These are phyloP conservation scores for Conoideocrella luteorostrata DNA, from an alignment of 2,329 filamentous ascomycete species.

Conservation along the genomic window DNA sequence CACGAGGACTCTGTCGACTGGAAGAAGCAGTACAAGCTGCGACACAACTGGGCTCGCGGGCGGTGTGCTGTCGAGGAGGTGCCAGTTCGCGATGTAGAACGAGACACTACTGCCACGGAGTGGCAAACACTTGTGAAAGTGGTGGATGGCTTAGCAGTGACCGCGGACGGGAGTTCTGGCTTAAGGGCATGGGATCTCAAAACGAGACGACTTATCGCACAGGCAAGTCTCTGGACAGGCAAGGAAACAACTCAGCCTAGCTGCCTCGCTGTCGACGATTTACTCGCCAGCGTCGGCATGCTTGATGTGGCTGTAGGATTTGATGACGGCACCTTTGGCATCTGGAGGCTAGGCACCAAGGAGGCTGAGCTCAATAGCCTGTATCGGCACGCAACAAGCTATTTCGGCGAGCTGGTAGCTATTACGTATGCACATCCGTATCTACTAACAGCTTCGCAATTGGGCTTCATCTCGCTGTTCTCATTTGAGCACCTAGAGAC, in stretches of 20 bases:
- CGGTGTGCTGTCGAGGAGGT: constrained; percentile 76
- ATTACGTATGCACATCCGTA: constrained; percentile 71
- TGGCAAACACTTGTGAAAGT: constrained; percentile 66
- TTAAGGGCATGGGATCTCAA: constrained; percentile 74
- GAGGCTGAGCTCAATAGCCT: constrained; percentile 36
- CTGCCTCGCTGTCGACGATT: constrained; percentile 60
- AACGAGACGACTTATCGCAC: constrained; percentile 53
- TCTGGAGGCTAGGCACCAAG: constrained; percentile 55
- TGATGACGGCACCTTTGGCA: constrained; percentile 60
- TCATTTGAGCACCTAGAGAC: constrained; percentile 40
- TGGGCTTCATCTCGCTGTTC: constrained; percentile 71
- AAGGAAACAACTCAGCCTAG: constrained; percentile 39
- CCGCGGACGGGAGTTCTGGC: constrained; percentile 62
- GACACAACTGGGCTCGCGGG: constrained; percentile 86
- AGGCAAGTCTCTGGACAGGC: constrained; percentile 26
- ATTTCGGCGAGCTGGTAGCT: constrained; percentile 59
- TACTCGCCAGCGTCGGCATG: constrained; percentile 31
- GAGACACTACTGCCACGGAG: constrained; percentile 25
- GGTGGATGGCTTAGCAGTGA: constrained; percentile 69
- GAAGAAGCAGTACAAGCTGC: constrained; percentile 82
- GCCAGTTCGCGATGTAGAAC: constrained; percentile 41
- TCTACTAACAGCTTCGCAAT: constrained; percentile 68
- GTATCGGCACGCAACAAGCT: constrained; percentile 56
- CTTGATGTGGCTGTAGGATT: constrained; percentile 65
- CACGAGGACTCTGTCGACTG: constrained; percentile 54